Percentiles rank a stretch among this genome's conserved stretches.
phyloP scores from a whole-genome alignment of 192 early-diverging fungal genomes.

The Paraglomus occultum region DNA sequence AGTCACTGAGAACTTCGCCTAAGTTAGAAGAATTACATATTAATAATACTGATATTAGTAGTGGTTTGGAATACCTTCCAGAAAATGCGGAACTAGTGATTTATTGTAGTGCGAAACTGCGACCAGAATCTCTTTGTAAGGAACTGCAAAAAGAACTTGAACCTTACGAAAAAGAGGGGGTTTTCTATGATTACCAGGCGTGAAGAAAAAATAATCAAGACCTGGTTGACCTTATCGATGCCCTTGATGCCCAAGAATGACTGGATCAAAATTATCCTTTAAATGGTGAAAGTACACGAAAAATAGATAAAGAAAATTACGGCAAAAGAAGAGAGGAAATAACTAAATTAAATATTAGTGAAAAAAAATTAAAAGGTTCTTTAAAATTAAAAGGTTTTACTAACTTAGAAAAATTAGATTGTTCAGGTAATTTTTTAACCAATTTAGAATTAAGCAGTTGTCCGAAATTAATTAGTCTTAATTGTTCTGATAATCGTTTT shows the following conservation, averaged over 20 bases:
- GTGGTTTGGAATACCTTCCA: background rate
- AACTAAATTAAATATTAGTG: slow-evolving; percentile 1
- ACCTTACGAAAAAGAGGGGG: too few relatives aligned
- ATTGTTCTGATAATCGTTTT: slow-evolving; percentile 8
- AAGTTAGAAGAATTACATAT: background rate
- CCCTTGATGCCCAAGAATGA: too few relatives aligned
- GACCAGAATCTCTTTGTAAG: too few relatives aligned
- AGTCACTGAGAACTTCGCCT: background rate
- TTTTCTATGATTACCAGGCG: too few relatives aligned
- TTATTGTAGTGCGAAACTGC: too few relatives aligned
- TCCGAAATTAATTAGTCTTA: background rate
- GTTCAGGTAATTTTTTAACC: background rate
- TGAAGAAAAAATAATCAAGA: too few relatives aligned
- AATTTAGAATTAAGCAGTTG: background rate
- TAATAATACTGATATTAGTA: slow-evolving; percentile 13
- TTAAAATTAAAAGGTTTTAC: slow-evolving; percentile 1
- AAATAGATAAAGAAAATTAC: too few relatives aligned
- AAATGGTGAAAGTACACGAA: too few relatives aligned
- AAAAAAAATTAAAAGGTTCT: background rate
- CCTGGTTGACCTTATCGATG: too few relatives aligned
- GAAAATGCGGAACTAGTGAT: background rate
- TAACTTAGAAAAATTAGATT: slow-evolving; percentile 19
- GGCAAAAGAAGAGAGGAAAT: background rate
- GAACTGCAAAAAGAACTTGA: too few relatives aligned
- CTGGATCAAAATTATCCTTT: too few relatives aligned